Base-by-base conservation (phyloP, 768 basidiomycete species). In the Cyathus striatus region DNA sequence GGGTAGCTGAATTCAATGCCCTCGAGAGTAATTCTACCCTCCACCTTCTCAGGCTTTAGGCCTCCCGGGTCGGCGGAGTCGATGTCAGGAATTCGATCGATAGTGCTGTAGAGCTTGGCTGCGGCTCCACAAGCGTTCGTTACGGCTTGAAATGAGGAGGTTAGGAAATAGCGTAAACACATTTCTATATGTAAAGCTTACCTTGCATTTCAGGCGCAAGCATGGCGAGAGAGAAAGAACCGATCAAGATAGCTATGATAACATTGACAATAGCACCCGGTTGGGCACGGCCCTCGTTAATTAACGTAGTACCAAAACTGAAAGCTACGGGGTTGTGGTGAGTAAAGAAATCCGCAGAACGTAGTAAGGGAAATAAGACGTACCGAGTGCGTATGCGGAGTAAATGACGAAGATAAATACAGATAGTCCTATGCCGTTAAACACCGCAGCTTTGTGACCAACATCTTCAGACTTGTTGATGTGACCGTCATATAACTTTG, bases 191-290 rank as follows among this genome's bases (percentile, higher is more conserved):
- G 16, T 18, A 18, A 23, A 23, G 17, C 64, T 24, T 40, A 81
- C 85, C 83, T 77, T 88, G 86, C 68, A 93, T 69, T 58, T 96
- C 91, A 1, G 95, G 95, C 1, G 88, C 86, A 41, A 96, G 65
- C 55, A 89, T 54, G 3, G 83, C 87, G 42, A 93, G 70, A 14
- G 90, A 91, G 72, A 97, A 94, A 1, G 90, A 88, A 54, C 92
- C 93, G 53, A 92, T 91, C 33, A 94, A 65, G 55, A 94, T 81
- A 35, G 88, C 74, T 51, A 90, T 64, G 62, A 94, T 78, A 33
- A 92, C 90, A 51, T 88, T 96, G 43, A 96, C 76, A 43, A 96
- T 78, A 14, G 70, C 53, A 10, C 91, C 93, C 6, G 85, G 68
- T 34, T 69, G 68, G 17, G 81, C 78, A 35, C 79, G 61, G 12